Conservation (phyloP, 2,329 filamentous ascomycete species). For the Fusarium torreyae region DNA sequence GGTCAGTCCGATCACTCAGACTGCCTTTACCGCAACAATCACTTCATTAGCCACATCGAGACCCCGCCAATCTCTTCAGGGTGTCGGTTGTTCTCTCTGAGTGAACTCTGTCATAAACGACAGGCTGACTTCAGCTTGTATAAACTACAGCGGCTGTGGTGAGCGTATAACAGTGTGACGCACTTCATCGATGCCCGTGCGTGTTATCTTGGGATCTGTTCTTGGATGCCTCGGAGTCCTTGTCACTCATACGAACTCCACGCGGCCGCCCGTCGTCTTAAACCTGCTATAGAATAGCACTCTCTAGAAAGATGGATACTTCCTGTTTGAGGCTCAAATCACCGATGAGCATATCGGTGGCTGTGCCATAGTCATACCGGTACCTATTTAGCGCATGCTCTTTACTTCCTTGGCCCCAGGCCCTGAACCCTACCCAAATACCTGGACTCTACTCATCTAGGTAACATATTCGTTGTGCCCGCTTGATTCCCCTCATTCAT, state of each 20-base stretch:
- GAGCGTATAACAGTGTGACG: not conserved
- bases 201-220: not conserved
- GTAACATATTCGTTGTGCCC: conserved; percentile 15
- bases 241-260: conserved; percentile 3
- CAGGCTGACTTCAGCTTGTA: conserved; percentile 8
- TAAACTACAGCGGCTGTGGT: not conserved
- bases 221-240: not conserved
- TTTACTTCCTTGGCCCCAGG: not conserved
- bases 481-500: conserved; percentile 15
- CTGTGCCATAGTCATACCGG: not conserved
- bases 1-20: conserved; percentile 1
- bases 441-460: conserved; percentile 24
- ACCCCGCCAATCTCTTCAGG: conserved; percentile 7
- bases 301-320: conserved; percentile 24
- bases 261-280: not conserved
- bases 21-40: not conserved
- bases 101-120: conserved; percentile 4
- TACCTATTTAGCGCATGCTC: conserved; percentile 22
- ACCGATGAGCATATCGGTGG: conserved; percentile 17
- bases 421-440: conserved; percentile 23
- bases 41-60: conserved; percentile 11
- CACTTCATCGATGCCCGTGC: conserved; percentile 5
- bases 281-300: conserved; percentile 15
- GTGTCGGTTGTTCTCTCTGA: not conserved
- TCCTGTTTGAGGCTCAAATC: conserved; percentile 44